Conservation (phyloP, 176 grass and related monocot species). For the Dendrocalamus sinicus region DNA sequence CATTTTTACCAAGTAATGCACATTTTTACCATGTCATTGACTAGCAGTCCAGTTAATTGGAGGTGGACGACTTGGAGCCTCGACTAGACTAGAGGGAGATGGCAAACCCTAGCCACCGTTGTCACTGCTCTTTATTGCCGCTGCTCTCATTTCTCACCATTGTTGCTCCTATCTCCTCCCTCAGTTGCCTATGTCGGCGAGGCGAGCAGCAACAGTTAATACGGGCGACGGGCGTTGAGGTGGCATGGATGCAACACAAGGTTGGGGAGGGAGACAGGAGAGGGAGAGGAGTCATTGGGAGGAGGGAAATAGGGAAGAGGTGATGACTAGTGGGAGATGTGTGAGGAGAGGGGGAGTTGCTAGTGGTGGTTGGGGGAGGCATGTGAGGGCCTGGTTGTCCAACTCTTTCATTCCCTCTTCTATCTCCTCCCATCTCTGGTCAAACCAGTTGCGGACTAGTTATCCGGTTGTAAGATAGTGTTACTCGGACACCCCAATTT, state of each 20-base stretch:
- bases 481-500: background rate
- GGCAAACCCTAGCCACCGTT: background rate
- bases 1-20: background rate
- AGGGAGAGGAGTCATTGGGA: background rate
- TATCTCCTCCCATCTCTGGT: background rate
- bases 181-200: background rate
- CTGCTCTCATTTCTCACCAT: background rate
- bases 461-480: background rate
- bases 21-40: background rate
- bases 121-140: background rate
- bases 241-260: background rate
- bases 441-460: background rate
- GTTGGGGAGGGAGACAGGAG: background rate
- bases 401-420: background rate
- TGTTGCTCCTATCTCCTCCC: background rate
- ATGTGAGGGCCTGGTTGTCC: background rate
- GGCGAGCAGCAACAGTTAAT: background rate
- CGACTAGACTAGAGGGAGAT: background rate
- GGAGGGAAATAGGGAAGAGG: background rate
- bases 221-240: background rate
- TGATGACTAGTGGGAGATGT: background rate
- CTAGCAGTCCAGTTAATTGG: background rate
- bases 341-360: background rate
- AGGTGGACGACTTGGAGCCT: background rate
- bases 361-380: background rate